Evolutionary conservation across 1,284 basidiomycete genomes (phyloP), one percentile per base, ranked within the genome.

Genomic region (Marasmius fiardii): DNA sequence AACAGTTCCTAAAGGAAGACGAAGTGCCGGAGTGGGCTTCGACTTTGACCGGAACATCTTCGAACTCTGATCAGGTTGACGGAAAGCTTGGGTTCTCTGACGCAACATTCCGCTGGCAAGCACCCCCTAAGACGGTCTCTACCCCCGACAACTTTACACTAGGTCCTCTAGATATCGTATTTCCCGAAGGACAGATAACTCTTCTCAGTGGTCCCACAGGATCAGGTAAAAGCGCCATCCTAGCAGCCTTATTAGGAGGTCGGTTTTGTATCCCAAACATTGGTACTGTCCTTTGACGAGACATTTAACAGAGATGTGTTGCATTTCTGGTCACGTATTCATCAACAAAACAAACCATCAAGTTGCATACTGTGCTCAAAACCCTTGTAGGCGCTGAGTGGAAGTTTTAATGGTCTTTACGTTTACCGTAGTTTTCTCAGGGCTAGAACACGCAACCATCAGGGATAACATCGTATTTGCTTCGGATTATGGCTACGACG

Each of bases 381-480:
- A 76, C 61, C 80, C 84, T 68, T 87, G 87, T 86, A 67, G 78
- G 63, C 51, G 39, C 16, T 26, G 43, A 26, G 24, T 12, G 7
- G n/a, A 28, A 43, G 8, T 39, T 43, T 16, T 12, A 58, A n/a
- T 33, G 16, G 51, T 51, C 21, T 35, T 18, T 60, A 28, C 59
- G 53, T 34, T 51, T 33, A 37, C 14, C 48, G n/a, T 44, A n/a
- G 14, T 45, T 56, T 45, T 4, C 52, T 8, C 55, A 85, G 83
- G 83, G 83, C 75, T 86, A 6, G 83, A 86, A 63, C 83, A 88
- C 67, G 89, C 87, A 5, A 91, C 90, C 2, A 89, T 93, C 54
- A 78, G 83, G 18, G 88, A 92, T 48, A 93, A 93, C 64, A 88
- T 93, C 61, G 72, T 93, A 3, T 96, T 94, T 67, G 89, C 90